Evolutionary conservation across 805 yeast genomes (phyloP), one percentile per base, ranked within the genome.

Genomic region (Saturnispora zaruensis): DNA sequence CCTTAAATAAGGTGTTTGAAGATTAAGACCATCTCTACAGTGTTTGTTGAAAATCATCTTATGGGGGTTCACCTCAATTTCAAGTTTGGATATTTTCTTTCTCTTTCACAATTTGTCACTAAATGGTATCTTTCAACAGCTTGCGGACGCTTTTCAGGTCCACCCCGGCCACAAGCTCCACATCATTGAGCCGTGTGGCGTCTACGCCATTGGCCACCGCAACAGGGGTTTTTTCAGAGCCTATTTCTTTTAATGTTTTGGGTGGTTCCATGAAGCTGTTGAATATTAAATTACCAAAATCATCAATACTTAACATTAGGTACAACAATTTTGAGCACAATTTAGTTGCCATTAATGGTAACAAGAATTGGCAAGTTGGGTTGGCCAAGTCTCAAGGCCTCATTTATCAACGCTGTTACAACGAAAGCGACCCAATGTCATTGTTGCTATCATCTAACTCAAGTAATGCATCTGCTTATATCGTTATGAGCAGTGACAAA

Each of bases 331-430:
- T 65, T 14, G 65, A 67, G 44, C 73, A 74, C 18, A 61, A 69
- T 4, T 59, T 75, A 33, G 59, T 75, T 13, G 78, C 75, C 1
- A 59, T 74, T 45, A 72, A 74, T 59, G 79, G 79, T 1, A 65
- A 71, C 43, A 49, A 70, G 6, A 48, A 25, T 18, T 41, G 50
- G 50, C 33, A 41, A 16, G 45, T 41, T 16, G 33, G 23, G 3
- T 20, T 46, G 24, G 34, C 24, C n/a, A 25, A 40, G 23, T 14
- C 36, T 7, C 24, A 23, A 11, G 48, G 49, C 3, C 44, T 66
- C 23, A 44, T 66, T 4, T 71, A 63, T 50, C 72, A 71, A 52
- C 58, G 70, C 49, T 60, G 71, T 48, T 59, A 61, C 45, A 66
- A 66, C 32, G 51, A 59, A 3, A 41, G 53, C 0, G 57, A 57